Base-by-base conservation (phyloP, 75 land plant genomes). In the Cryptomeria japonica region DNA sequence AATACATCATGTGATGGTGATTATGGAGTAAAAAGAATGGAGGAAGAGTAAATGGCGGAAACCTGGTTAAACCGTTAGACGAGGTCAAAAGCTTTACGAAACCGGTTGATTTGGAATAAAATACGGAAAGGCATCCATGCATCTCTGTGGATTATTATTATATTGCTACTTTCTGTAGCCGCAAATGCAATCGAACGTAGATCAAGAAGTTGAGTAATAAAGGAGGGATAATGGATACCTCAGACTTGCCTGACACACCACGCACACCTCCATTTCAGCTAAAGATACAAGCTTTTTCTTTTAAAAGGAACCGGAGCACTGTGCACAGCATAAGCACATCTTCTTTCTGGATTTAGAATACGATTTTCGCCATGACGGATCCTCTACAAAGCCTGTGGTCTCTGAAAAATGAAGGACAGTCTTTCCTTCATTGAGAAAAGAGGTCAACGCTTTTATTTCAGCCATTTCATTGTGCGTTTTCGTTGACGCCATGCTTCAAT, bases 401-500 rank as follows among this genome's bases (percentile, higher is more conserved):
- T 36, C 80, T 1, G 37, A 39, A 79, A 39, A 9, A 8, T 2
- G 22, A 39, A 39, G 18, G 82, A 79, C 10, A 38, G 19, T 18
- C 3, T 5, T 38, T 15, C 22, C 41, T 37, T 37, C 25, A 38
- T 28, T 13, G 2, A 38, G 28, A 32, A 79, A 39, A 41, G 44
- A 79, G 82, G 82, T 79, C 82, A 79, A 79, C 82, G 44, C 82
- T 79, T 79, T 79, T 79, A 2, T 79, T 8, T 39, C 9, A 6
- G 25, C 39, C 28, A 79, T 79, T 41, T 38, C 14, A 22, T 39
- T 41, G 9, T 34, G 16, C 15, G 0, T 51, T 51, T 13, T 2
- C 53, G 49, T 47, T 47, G 49, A 47, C 49, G 49, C 49, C 49
- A 47, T 47, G 53, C 12, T 51, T 51, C 13, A 1, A 51, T 12